Percentiles rank a stretch among this genome's conserved stretches.
Evolutionary conservation across 2,329 filamentous ascomycete species (phyloP).

Genomic region (Exophiala sp.): DNA sequence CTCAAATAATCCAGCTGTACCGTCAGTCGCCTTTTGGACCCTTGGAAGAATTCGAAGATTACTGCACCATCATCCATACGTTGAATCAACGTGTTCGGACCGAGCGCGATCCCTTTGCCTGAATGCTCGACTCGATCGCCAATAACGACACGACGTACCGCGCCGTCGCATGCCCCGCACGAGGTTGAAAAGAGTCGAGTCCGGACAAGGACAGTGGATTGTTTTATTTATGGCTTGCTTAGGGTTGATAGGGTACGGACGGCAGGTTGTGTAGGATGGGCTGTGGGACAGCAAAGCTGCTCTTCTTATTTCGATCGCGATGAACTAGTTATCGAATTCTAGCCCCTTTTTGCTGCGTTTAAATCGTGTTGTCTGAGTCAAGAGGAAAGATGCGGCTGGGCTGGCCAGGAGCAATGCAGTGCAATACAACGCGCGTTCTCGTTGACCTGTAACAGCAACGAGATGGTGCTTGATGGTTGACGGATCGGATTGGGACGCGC

Average conservation of each 20-base stretch:
- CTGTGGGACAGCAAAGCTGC: conserved; percentile 10
- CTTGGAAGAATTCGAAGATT: conserved; percentile 12
- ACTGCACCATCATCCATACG: conserved; percentile 15
- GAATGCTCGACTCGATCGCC: neutral
- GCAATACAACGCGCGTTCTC: conserved; percentile 3
- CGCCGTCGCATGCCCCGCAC: neutral
- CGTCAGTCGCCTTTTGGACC: conserved; percentile 11
- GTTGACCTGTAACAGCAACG: conserved; percentile 16
- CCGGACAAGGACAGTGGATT: neutral
- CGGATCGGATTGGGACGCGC: conserved; percentile 8
- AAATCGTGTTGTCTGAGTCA: conserved; percentile 4
- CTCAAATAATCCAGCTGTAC: conserved; percentile 8
- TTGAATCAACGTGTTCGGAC: conserved; percentile 6
- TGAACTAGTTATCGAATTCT: conserved; percentile 13
- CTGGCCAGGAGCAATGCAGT: neutral
- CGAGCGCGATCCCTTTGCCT: neutral
- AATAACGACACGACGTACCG: conserved; percentile 6
- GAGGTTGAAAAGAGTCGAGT: conserved; percentile 9
- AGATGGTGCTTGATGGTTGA: conserved; percentile 17
- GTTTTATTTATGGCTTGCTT: conserved; percentile 11
- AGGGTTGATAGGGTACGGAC: conserved; percentile 8
- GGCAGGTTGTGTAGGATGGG: conserved; percentile 6
- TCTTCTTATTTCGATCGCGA: conserved; percentile 15
- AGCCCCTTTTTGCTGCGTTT: conserved; percentile 13
- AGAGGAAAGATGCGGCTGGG: conserved; percentile 2